Evolutionary conservation across 176 grass and related monocot genomes (phyloP).

Genomic region (Lolium perenne): DNA sequence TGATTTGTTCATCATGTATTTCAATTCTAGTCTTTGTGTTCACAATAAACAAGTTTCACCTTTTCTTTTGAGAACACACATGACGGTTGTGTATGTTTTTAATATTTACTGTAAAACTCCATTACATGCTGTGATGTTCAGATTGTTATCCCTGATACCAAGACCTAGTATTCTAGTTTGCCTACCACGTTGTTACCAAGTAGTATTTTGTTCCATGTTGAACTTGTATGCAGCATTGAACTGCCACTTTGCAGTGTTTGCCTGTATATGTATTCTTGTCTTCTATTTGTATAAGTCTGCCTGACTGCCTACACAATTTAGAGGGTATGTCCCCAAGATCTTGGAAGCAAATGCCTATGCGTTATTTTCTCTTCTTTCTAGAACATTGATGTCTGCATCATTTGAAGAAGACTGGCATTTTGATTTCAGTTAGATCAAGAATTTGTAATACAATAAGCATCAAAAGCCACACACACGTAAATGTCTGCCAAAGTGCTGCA

Average conservation of each 20-base stretch:
- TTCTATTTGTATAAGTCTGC: conserved; percentile 5
- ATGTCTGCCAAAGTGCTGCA: not conserved
- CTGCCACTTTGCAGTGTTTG: not conserved
- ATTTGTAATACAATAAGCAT: conserved; percentile 28
- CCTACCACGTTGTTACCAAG: not conserved
- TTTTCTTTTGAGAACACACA: not conserved
- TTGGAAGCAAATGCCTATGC: not conserved
- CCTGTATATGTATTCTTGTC: not conserved
- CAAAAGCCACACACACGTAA: conserved; percentile 1
- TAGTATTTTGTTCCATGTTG: conserved; percentile 22
- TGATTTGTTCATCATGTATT: not conserved
- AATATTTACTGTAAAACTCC: conserved; percentile 20
- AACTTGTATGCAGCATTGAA: conserved; percentile 1
- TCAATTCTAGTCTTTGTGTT: conserved; percentile 25
- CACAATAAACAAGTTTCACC: conserved; percentile 6
- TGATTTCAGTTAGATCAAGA: not conserved
- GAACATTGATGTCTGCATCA: not conserved
- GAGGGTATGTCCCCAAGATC: not conserved
- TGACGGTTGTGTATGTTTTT: conserved; percentile 7
- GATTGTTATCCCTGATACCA: conserved; percentile 10
- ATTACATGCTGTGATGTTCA: conserved; percentile 5
- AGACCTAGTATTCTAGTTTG: conserved; percentile 31
- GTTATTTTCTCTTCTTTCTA: conserved; percentile 12
- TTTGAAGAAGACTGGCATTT: conserved; percentile 12
- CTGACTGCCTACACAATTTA: conserved; percentile 4